Percentiles rank a stretch among this genome's conserved stretches.
Evolutionary conservation across 2,329 filamentous ascomycete genomes (phyloP).

Genomic region (Trichoderma oligosporum): DNA sequence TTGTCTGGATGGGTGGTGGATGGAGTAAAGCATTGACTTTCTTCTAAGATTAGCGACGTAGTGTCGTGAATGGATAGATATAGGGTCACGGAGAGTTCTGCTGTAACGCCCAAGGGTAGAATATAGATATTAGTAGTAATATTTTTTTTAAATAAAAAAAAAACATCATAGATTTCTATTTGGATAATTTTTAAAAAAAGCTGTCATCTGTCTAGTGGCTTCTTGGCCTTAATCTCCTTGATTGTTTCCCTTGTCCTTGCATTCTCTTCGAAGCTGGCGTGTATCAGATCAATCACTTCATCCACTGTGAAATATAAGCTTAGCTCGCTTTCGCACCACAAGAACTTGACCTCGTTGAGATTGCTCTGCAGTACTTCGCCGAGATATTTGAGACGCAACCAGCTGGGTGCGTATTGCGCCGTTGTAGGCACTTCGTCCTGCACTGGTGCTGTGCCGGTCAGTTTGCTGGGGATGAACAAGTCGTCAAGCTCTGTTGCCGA

Average conservation of each 20-base stretch:
- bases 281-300: slow-evolving; percentile 60
- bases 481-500: slow-evolving; percentile 57
- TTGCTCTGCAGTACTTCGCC: slow-evolving; percentile 64
- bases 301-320: slow-evolving; percentile 59
- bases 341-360: slow-evolving; percentile 57
- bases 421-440: slow-evolving; percentile 50
- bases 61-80: too few relatives aligned
- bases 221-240: slow-evolving; percentile 53
- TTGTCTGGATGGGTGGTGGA: too few relatives aligned
- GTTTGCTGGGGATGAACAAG: slow-evolving; percentile 51
- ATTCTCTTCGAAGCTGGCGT: slow-evolving; percentile 63
- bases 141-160: too few relatives aligned
- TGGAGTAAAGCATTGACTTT: too few relatives aligned
- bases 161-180: too few relatives aligned
- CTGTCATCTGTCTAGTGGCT: slow-evolving; percentile 23
- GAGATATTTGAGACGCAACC: slow-evolving; percentile 62
- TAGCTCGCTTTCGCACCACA: slow-evolving; percentile 64
- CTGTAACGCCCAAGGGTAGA: too few relatives aligned
- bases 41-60: too few relatives aligned
- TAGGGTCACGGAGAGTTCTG: too few relatives aligned
- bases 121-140: too few relatives aligned
- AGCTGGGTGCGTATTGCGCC: slow-evolving; percentile 57
- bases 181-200: too few relatives aligned
- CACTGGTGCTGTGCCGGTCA: slow-evolving; percentile 26
- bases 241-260: slow-evolving; percentile 55